Evolutionary conservation across 768 basidiomycete genomes (phyloP), one percentile per base, ranked within the genome.

Genomic region (Tylopilus sp.): DNA sequence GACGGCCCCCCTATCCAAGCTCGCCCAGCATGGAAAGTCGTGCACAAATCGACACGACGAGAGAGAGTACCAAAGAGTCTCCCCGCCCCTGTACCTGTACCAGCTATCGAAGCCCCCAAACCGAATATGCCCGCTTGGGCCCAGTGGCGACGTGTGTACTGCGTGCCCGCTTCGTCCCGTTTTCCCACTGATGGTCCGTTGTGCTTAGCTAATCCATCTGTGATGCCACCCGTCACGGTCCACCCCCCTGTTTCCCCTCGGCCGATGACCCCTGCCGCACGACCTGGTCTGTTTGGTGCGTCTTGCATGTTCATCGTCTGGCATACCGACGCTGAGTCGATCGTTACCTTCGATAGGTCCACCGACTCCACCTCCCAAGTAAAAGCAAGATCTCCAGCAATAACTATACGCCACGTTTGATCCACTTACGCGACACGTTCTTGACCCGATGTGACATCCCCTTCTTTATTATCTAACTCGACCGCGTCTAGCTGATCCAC

Each of bases 91-190:
- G 41, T 45, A 2, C 61, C 69, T 0, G 55, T 67, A 9, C 71
- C 76, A 12, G 76, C 77, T 0, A 71, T 75, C 25, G 75, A 74
- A 25, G 70, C 75, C 12, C 74, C 80, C 0, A 78, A 80, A 61
- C 76, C 79, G 0, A 77, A 79, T 31, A 19, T 82, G 26, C 87
- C 88, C n/a, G 81, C 89, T 1, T 92, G 89, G 89, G 82, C 89
- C 1, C 87, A 90, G 60, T 92, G 89, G 89, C 78, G 84, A 75
- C 89, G 89, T 92, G 65, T 29, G 57, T 57, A 9, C 36, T 17
- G 37, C 33, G 21, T 17, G 21, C 17, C 3, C 5, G 14, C 5
- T 9, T 17, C 38, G 22, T 42, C 16, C 14, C 25, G 19, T 29
- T 21, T 6, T 45, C n/a, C 2, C 21, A 6, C 51, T 57, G 47